Percentiles rank a stretch among this genome's conserved stretches.
Evolutionary conservation across 768 basidiomycete species (phyloP).

Genomic region (Russula emetica): DNA sequence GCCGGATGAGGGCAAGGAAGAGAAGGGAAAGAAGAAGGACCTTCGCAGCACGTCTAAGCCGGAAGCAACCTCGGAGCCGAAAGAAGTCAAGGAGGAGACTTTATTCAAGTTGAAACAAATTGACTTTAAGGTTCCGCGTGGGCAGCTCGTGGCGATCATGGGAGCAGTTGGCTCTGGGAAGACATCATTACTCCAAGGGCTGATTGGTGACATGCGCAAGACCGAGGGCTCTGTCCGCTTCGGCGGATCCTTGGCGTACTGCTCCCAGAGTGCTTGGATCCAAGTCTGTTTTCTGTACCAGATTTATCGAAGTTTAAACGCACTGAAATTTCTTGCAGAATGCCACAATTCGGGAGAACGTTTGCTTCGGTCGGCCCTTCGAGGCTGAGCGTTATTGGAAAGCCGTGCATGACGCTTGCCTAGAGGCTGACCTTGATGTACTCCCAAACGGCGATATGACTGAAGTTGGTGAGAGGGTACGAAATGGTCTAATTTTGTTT

Average conservation of each 20-base stretch:
- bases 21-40: constrained; percentile 23
- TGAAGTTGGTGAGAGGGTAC: constrained; percentile 71
- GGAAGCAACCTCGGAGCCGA: constrained; percentile 21
- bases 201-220: constrained; percentile 81
- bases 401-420: constrained; percentile 69
- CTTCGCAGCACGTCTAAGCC: constrained; percentile 19
- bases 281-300: constrained; percentile 42
- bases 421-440: constrained; percentile 77
- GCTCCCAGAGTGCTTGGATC: constrained; percentile 88
- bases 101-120: constrained; percentile 66
- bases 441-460: constrained; percentile 74
- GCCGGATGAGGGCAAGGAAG: constrained; percentile 38
- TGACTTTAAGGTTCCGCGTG: constrained; percentile 64
- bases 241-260: constrained; percentile 76
- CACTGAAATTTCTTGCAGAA: constrained; percentile 42
- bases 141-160: constrained; percentile 79
- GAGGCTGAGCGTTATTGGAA: constrained; percentile 81
- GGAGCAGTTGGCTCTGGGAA: constrained; percentile 71
- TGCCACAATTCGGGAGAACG: constrained; percentile 83
- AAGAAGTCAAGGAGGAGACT: constrained; percentile 36
- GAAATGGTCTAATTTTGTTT: background rate
- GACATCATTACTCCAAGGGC: constrained; percentile 64
- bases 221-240: constrained; percentile 63
- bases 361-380: constrained; percentile 81
- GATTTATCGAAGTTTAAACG: background rate